Conservation (phyloP, 192 early-diverging fungal genomes). For the Tieghemiomyces parasiticus region DNA sequence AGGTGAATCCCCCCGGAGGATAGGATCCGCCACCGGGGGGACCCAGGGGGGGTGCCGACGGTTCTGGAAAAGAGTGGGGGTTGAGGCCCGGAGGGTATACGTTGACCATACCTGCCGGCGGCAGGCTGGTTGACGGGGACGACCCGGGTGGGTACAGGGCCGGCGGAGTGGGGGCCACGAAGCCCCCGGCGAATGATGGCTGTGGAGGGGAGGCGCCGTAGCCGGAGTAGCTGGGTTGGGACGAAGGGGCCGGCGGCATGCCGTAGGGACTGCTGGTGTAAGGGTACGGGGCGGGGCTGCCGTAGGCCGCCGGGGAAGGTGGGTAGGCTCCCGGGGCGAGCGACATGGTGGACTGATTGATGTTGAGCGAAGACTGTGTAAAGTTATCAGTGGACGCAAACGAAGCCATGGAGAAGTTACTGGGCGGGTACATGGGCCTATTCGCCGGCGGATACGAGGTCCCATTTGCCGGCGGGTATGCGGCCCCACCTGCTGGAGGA, state of each 20-base stretch:
- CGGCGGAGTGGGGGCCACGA: neutral
- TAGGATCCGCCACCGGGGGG: neutral
- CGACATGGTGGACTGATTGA: too few species aligned
- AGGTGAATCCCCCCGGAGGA: conserved; percentile 1
- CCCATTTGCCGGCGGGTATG: too few species aligned
- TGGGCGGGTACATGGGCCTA: too few species aligned
- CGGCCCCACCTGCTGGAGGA: too few species aligned
- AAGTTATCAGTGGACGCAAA: too few species aligned
- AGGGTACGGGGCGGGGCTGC: too few species aligned
- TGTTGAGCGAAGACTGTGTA: too few species aligned
- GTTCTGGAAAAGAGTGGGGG: neutral
- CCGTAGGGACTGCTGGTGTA: too few species aligned
- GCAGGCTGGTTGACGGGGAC: neutral
- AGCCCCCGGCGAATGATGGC: neutral
- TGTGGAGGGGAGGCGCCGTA: neutral
- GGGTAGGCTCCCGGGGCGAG: too few species aligned
- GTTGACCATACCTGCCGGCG: neutral
- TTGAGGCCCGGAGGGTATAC: neutral
- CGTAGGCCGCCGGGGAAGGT: too few species aligned
- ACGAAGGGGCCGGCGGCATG: neutral
- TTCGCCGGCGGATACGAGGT: too few species aligned
- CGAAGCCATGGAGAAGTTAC: too few species aligned
- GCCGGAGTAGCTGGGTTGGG: neutral
- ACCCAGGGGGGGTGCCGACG: neutral
- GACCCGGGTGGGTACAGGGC: neutral